These are phyloP conservation scores for Acanthamoeba lenticulata DNA, from an alignment of 208 protist genomes.

Conservation along the genomic window DNA sequence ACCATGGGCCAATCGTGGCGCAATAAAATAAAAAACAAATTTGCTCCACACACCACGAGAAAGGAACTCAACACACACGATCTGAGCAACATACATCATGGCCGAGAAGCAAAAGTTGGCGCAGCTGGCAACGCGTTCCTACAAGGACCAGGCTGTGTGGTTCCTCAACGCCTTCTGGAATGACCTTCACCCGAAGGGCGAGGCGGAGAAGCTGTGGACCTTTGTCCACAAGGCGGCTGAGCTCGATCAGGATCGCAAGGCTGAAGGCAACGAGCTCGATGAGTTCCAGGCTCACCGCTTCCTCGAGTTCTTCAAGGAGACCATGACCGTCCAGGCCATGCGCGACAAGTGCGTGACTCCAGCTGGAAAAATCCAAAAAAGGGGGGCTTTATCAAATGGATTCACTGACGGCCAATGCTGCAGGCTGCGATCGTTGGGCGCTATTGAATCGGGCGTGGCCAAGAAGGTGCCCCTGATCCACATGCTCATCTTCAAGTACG, in stretches of 20 bases:
- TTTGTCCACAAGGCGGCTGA: background rate
- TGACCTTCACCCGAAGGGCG: background rate
- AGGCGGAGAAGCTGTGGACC: background rate
- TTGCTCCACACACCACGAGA: too few relatives aligned
- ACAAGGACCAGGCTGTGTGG: background rate
- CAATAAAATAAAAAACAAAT: too few relatives aligned
- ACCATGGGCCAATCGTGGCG: too few relatives aligned
- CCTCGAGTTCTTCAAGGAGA: too few relatives aligned
- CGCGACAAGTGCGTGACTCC: too few relatives aligned
- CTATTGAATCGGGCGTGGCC: background rate
- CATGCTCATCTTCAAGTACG: conserved; percentile 20
- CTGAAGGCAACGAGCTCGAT: background rate
- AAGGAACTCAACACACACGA: too few relatives aligned
- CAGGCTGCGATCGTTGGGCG: background rate
- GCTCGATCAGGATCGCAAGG: background rate
- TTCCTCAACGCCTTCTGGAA: too few relatives aligned
- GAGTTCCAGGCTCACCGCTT: too few relatives aligned
- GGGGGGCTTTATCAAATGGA: too few relatives aligned
- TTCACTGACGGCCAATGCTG: too few relatives aligned
- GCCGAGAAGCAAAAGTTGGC: background rate
- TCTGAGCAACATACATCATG: background rate
- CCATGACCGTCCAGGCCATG: background rate
- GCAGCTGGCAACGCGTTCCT: background rate
- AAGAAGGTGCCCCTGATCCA: conserved; percentile 15
- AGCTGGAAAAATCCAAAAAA: too few relatives aligned